Percentiles rank a stretch among this genome's conserved stretches.
Evolutionary conservation across 148 eudicot species (phyloP).

Genomic region (Polygonum aviculare): DNA sequence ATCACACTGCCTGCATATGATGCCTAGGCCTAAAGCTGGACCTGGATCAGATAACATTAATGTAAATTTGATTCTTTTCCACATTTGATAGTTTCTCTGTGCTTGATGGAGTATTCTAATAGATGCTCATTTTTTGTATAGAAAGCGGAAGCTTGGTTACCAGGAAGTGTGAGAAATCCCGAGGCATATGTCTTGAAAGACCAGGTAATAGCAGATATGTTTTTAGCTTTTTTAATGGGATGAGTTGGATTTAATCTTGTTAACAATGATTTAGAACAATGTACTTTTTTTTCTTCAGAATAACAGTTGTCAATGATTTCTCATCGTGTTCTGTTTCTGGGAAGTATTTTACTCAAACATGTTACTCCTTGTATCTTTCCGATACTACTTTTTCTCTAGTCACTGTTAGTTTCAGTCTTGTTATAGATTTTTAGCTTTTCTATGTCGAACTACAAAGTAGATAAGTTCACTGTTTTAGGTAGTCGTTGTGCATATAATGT

Average conservation of each 20-base stretch:
- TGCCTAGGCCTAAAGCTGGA: conserved; percentile 72
- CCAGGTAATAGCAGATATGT: conserved; percentile 42
- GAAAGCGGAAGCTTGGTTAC: conserved; percentile 63
- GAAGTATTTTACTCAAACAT: background rate
- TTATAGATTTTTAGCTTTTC: background rate
- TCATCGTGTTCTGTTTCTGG: background rate
- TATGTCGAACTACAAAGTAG: background rate
- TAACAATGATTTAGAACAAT: background rate
- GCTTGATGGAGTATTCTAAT: background rate
- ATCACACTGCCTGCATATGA: conserved; percentile 93
- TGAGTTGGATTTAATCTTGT: background rate
- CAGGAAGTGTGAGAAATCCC: conserved; percentile 76
- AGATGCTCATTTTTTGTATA: conserved; percentile 18
- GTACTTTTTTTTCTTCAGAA: background rate
- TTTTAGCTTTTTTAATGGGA: background rate
- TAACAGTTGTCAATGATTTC: background rate
- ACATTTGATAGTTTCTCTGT: background rate
- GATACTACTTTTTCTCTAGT: background rate
- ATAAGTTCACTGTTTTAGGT: background rate
- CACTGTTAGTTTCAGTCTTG: background rate
- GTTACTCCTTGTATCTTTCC: background rate
- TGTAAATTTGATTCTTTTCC: conserved; percentile 20
- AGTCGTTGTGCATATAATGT: background rate
- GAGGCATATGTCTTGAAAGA: conserved; percentile 73
- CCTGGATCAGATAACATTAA: conserved; percentile 43